Evolutionary conservation across 177 flowering plant species (phyloP), one percentile per base, ranked within the genome.

Genomic region (Vitis hybrid): DNA sequence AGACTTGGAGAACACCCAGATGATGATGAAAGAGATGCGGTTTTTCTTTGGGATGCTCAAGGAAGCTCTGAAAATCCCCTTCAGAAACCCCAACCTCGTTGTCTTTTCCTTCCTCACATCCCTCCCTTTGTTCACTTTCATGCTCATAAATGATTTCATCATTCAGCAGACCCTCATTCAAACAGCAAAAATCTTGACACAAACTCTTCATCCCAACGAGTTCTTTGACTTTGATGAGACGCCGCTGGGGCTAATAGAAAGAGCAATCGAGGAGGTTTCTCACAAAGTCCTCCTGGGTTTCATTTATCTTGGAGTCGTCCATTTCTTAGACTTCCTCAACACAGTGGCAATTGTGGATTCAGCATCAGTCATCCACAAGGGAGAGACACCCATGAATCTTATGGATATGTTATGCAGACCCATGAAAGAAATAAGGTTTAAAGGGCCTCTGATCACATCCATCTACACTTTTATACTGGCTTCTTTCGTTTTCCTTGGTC

Each of bases 361-460:
- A 1, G 65, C 79, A 13, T 78, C 83, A 9, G 47, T 44, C 1
- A 72, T 78, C 33, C 72, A 78, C 20, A 50, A 47, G 33, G 68
- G 51, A 53, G 80, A 62, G 24, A 65, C 44, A 2, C n/a, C 59
- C 24, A 13, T 24, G 11, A 62, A 24, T 44, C 20, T 69, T 4
- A 62, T 15, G 68, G 78, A 68, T 18, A 71, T 68, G 55, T 38
- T 70, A 12, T 13, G 19, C 38, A 58, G 57, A 68, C 70, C 66
- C 59, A 20, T 63, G 54, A 69, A 24, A 44, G 52, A 44, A 52
- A 24, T 33, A 19, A 68, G 73, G 49, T 31, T 69, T 3, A 75
- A 56, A 51, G 77, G 77, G 3, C 70, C 78, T 52, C 19, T 77
- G n/a, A 68, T 80, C 52, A 75, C 83, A 49, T 71, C 80, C 10